Evolutionary conservation across 2,329 filamentous ascomycete genomes (phyloP).

Genomic region (Claviceps sp.): DNA sequence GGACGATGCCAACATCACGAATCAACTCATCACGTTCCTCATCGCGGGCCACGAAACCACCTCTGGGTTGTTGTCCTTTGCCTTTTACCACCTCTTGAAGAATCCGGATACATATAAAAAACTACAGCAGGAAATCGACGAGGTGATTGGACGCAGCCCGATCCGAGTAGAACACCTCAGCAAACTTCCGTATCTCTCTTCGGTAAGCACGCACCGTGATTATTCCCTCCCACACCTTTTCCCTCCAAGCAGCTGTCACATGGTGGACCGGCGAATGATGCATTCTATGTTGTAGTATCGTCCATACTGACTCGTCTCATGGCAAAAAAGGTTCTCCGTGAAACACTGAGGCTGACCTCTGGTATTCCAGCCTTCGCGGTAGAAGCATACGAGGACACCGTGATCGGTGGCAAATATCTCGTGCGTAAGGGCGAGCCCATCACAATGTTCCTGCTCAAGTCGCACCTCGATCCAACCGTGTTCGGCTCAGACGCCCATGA

Average conservation of each 20-base stretch:
- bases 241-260: too few species aligned
- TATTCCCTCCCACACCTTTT: background rate
- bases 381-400: constrained; percentile 35
- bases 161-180: constrained; percentile 48
- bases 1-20: constrained; percentile 46
- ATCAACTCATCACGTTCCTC: constrained; percentile 62
- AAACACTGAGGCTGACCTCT: constrained; percentile 49
- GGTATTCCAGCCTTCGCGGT: constrained; percentile 46
- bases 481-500: constrained; percentile 52
- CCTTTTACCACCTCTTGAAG: constrained; percentile 51
- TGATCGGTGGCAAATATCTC: constrained; percentile 49
- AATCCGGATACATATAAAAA: constrained; percentile 45
- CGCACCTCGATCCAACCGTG: constrained; percentile 49
- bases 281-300: too few species aligned
- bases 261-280: too few species aligned
- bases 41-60: constrained; percentile 63
- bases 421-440: constrained; percentile 39
- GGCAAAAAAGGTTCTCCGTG: constrained; percentile 36
- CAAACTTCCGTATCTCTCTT: constrained; percentile 53
- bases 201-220: constrained; percentile 20
- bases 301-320: too few species aligned
- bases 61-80: constrained; percentile 51
- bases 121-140: constrained; percentile 55
- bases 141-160: constrained; percentile 43
- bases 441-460: constrained; percentile 33